Evolutionary conservation across 192 early-diverging fungal species (phyloP).

Genomic region (Mortierella alpina): DNA sequence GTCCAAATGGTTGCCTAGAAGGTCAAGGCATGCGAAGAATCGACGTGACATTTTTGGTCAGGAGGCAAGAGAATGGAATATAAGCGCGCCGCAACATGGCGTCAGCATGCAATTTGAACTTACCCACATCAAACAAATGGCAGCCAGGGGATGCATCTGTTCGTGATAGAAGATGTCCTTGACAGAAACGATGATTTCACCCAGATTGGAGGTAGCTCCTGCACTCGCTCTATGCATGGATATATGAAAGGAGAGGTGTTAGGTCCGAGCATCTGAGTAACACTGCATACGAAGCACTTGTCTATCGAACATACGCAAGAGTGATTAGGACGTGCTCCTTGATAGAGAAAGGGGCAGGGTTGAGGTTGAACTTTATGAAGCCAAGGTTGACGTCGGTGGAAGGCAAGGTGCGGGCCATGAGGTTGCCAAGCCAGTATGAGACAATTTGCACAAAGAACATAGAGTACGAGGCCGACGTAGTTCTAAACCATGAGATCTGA

Average conservation of each 20-base stretch:
- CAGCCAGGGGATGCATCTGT: constrained; percentile 55
- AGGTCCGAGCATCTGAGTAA: neutral
- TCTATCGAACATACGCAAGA: constrained; percentile 39
- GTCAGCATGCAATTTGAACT: neutral
- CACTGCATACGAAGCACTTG: neutral
- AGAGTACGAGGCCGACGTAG: constrained; percentile 54
- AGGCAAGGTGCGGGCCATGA: constrained; percentile 46
- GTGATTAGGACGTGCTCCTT: constrained; percentile 63
- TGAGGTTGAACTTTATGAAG: constrained; percentile 54
- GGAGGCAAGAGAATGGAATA: neutral
- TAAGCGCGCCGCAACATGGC: neutral
- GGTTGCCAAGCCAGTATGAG: constrained; percentile 54
- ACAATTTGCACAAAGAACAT: constrained; percentile 59
- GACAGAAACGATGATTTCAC: constrained; percentile 57
- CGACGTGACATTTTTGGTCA: neutral
- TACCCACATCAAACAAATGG: constrained; percentile 53
- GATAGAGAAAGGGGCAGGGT: constrained; percentile 61
- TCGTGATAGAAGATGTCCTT: constrained; percentile 59
- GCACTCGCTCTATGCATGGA: constrained; percentile 36
- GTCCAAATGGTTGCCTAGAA: constrained; percentile 54
- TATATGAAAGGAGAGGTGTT: neutral
- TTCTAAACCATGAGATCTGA: constrained; percentile 58
- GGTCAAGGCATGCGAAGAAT: no score
- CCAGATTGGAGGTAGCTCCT: constrained; percentile 52
- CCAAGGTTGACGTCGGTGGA: constrained; percentile 37